Base-by-base conservation (phyloP, 108 stramenopile species). In the Cyclotella choctawhatcheeana region DNA sequence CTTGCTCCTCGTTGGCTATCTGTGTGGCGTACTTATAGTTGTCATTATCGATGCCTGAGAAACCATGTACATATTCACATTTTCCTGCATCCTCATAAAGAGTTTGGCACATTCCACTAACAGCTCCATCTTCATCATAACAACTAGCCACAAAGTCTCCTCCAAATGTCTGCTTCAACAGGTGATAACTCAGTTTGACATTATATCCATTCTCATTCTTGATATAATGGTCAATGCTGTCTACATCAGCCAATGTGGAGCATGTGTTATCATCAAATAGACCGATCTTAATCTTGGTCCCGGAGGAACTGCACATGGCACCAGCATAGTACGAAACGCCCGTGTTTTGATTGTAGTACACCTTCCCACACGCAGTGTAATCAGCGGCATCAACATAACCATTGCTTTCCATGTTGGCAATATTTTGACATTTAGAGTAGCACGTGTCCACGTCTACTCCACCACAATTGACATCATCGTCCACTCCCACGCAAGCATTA, bases 211-310 rank as follows among this genome's bases (percentile, higher is more conserved):
- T 71, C n/a, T 85, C 81, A 67, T 74, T 81, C 67, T 82, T 84
- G 67, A 83, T 64, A 75, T 95, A 95, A 44, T 87, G 76, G 18
- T 93, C 90, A n/a, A 88, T 85, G 31, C 13, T 31, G 1, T 31
- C 63, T 6, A 1, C 22, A 51, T 84, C 74, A 68, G 82, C 88
- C 20, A 53, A 59, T 20, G 63, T 58, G 43, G 51, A 72, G 63
- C 94, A 95, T 16, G 89, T 17, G 53, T 90, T 79, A 69, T 95
- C 91, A 2, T 74, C 79, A 45, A 95, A 95, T 33, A 93, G 67
- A 61, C 87, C 91, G 69, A 95, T 89, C 67, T 93, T 95, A 81
- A 95, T 90, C 62, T 88, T 88, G 44, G 70, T 51, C 59, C 94
- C 94, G 31, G 37, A 31, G 50, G 68, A 77, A 32, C 85, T 65